Evolutionary conservation across 345 rosid species (phyloP).

Genomic region (Syzygium grande): DNA sequence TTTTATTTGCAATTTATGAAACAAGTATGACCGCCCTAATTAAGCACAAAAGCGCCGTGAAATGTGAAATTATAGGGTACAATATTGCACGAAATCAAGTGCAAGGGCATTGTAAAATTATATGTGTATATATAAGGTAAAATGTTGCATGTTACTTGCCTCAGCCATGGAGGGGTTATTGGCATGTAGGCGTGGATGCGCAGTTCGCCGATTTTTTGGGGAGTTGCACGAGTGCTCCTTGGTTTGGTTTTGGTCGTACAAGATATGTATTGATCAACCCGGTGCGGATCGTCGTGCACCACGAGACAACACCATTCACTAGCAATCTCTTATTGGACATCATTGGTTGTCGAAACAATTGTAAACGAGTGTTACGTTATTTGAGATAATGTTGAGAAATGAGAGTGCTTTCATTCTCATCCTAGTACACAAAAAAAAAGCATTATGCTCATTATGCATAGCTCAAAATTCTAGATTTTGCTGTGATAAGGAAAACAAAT

Average conservation of each 20-base stretch:
- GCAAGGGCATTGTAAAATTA: too few relatives aligned
- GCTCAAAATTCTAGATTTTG: not conserved
- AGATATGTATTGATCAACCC: not conserved
- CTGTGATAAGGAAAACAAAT: not conserved
- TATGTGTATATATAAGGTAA: too few relatives aligned
- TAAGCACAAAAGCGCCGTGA: too few relatives aligned
- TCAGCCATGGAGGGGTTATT: too few relatives aligned
- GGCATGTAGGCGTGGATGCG: not conserved
- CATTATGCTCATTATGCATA: not conserved
- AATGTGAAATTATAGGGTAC: too few relatives aligned
- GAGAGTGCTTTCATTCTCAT: not conserved
- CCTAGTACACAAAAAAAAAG: not conserved
- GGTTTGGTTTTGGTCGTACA: constrained; percentile 12
- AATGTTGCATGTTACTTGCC: too few relatives aligned
- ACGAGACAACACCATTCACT: not conserved
- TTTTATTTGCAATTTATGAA: too few relatives aligned
- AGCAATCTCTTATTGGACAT: not conserved
- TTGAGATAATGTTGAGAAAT: not conserved
- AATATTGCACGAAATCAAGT: too few relatives aligned
- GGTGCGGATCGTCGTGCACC: not conserved
- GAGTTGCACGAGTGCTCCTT: constrained; percentile 52
- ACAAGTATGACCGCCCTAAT: too few relatives aligned
- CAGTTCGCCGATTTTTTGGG: constrained; percentile 47
- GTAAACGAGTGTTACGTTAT: not conserved
- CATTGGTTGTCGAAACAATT: not conserved